Evolutionary conservation across 805 yeast genomes (phyloP).

Genomic region (Schwanniomyces sp.): DNA sequence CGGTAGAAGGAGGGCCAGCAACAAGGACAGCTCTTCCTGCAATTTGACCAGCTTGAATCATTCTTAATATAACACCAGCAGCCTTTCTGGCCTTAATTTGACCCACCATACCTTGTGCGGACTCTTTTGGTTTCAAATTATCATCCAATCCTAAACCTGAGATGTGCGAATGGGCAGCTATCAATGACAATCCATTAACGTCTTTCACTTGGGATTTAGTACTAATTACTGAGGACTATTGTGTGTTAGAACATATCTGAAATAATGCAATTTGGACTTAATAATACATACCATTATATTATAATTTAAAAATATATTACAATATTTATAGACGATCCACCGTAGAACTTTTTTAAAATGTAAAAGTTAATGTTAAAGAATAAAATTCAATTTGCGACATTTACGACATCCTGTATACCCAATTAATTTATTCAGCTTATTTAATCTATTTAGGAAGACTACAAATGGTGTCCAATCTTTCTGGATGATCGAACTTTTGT

Average conservation of each 20-base stretch:
- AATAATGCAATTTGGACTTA: neutral
- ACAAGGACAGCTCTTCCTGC: constrained; percentile 95
- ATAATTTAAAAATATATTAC: neutral
- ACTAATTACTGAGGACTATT: constrained; percentile 18
- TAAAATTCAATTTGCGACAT: constrained; percentile 39
- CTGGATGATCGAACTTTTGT: constrained; percentile 26
- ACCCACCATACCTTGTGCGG: constrained; percentile 95
- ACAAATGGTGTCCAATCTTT: constrained; percentile 17
- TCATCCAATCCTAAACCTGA: constrained; percentile 97
- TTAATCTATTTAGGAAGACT: neutral
- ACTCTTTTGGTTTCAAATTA: constrained; percentile 73
- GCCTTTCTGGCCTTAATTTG: constrained; percentile 94
- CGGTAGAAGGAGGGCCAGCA: constrained; percentile 99
- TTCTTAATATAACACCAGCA: constrained; percentile 88
- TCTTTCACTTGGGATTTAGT: constrained; percentile 36
- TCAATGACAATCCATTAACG: constrained; percentile 57
- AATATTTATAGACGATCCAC: neutral
- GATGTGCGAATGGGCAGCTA: constrained; percentile 98
- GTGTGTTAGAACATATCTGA: neutral
- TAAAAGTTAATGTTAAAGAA: neutral
- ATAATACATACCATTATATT: constrained; percentile 1
- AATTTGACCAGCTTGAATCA: constrained; percentile 91
- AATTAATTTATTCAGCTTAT: neutral
- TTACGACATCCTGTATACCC: constrained; percentile 35
- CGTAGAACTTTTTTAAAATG: neutral